Base-by-base conservation (phyloP, 2,329 filamentous ascomycete genomes). In the Nothopassalora personata region DNA sequence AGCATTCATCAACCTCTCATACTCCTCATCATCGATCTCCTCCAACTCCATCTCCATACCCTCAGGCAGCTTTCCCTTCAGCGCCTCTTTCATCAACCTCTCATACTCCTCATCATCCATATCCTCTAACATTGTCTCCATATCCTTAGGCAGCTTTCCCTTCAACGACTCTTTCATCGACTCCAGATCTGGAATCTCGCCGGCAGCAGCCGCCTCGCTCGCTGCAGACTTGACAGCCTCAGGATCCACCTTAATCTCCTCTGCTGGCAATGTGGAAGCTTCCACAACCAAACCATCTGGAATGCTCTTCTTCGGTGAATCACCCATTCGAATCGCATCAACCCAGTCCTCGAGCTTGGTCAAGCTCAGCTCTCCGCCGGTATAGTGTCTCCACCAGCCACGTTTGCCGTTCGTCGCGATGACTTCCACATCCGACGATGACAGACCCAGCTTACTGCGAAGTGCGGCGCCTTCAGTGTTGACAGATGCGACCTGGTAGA, bases 251-350 rank as follows among this genome's bases (percentile, higher is more conserved):
- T 66, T 57, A 6, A 68, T 66, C 11, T 56, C 58, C 53, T 69
- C 68, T 9, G 56, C 60, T 8, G 70, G 67, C 45, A 71, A 60
- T 9, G 65, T 62, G 28, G 64, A 66, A n/a, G 60, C 60, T 5
- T 65, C 59, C 8, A 71, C 67, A 9, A 80, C 63, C 36, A 80
- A 50, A 4, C 70, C 69, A 60, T 87, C 83, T 45, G 80, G 81
- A 15, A 92, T 71, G 67, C 84, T 89, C 68, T 86, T 81, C 80
- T 93, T 97, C 60, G 82, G 77, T 2, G 90, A 89, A 71, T 97
- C 93, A 54, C 92, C 90, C 80, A 99, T 82, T 39, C 91, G 86
- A 62, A 97, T 91, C n/a, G 84, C 82, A 70, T 99, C 94, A 60
- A 99, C 84, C 91, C 93, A 99, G 62, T 79, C 78, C 76, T 96